Conservation (phyloP, 352 stramenopile genomes). For the Phytophthora chlamydospora region DNA sequence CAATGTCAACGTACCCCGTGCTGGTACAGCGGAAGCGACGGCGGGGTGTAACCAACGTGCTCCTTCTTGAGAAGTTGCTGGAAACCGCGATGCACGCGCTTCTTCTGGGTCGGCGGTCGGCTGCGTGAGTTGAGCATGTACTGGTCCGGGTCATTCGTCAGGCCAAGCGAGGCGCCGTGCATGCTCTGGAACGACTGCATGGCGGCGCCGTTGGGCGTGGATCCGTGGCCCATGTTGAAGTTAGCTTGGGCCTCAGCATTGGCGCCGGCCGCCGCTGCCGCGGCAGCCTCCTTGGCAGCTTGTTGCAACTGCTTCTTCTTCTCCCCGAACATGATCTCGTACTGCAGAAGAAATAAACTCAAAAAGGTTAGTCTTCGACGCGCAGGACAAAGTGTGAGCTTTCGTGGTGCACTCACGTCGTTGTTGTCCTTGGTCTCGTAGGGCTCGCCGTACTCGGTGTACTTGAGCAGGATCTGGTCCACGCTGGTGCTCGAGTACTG, state of each 20-base stretch:
- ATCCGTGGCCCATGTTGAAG: conserved; percentile 40
- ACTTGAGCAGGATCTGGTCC: conserved; percentile 87
- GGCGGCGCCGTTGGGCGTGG: conserved; percentile 23
- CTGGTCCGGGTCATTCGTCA: conserved; percentile 74
- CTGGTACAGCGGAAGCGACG: conserved; percentile 72
- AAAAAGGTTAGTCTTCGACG: neutral
- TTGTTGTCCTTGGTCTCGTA: conserved; percentile 87
- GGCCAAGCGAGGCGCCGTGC: conserved; percentile 45
- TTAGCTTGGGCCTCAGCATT: conserved; percentile 38
- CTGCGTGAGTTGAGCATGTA: conserved; percentile 56
- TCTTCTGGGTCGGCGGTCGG: conserved; percentile 55
- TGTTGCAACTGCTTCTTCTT: conserved; percentile 71
- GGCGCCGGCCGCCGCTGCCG: conserved; percentile 33
- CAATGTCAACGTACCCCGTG: conserved; percentile 54
- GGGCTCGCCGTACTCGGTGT: conserved; percentile 85
- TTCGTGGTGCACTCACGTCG: conserved; percentile 52
- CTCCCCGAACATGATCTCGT: conserved; percentile 85
- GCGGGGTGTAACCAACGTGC: conserved; percentile 68
- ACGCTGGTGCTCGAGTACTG: conserved; percentile 86
- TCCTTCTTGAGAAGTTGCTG: conserved; percentile 84
- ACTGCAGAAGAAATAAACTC: conserved; percentile 38
- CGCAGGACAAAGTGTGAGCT: conserved; percentile 3
- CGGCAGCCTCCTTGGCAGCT: conserved; percentile 50
- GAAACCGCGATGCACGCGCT: conserved; percentile 75
- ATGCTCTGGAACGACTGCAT: conserved; percentile 47